Percentiles rank a stretch among this genome's conserved stretches.
These are phyloP conservation scores for Clavispora phyllophila DNA, from an alignment of 805 yeast genomes.

Conservation along the genomic window DNA sequence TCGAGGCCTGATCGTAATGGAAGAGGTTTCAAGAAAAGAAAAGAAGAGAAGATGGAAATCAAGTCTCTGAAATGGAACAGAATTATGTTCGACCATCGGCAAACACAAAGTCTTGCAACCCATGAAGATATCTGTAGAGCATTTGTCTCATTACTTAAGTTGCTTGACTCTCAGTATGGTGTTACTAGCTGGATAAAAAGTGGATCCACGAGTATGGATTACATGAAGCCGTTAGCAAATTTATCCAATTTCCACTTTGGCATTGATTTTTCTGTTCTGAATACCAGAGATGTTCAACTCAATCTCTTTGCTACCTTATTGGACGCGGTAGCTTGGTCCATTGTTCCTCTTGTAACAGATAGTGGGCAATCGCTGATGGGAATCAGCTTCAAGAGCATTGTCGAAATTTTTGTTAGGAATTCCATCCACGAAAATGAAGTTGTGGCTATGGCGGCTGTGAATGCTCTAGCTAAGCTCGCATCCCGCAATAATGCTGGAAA, in stretches of 20 bases:
- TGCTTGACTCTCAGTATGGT: constrained; percentile 55
- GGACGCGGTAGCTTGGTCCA: constrained; percentile 67
- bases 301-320: constrained; percentile 67
- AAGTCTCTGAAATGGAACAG: constrained; percentile 18
- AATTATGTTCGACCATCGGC: constrained; percentile 38
- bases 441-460: constrained; percentile 61
- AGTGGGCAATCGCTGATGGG: constrained; percentile 42
- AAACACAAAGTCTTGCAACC: constrained; percentile 42
- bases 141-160: constrained; percentile 49
- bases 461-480: constrained; percentile 62
- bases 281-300: constrained; percentile 36
- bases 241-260: constrained; percentile 38
- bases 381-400: constrained; percentile 55
- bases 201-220: constrained; percentile 8
- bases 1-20: background rate
- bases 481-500: constrained; percentile 63
- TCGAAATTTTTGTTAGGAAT: constrained; percentile 75
- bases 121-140: constrained; percentile 70
- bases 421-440: constrained; percentile 60
- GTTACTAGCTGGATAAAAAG: constrained; percentile 29
- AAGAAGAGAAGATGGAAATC: constrained; percentile 5
- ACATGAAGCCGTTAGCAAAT: constrained; percentile 32
- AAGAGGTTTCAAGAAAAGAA: constrained; percentile 6
- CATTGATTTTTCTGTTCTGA: constrained; percentile 29
- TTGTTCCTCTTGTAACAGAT: constrained; percentile 26